Conservation (phyloP, 352 stramenopile genomes). For the Globisporangium ultimum region DNA sequence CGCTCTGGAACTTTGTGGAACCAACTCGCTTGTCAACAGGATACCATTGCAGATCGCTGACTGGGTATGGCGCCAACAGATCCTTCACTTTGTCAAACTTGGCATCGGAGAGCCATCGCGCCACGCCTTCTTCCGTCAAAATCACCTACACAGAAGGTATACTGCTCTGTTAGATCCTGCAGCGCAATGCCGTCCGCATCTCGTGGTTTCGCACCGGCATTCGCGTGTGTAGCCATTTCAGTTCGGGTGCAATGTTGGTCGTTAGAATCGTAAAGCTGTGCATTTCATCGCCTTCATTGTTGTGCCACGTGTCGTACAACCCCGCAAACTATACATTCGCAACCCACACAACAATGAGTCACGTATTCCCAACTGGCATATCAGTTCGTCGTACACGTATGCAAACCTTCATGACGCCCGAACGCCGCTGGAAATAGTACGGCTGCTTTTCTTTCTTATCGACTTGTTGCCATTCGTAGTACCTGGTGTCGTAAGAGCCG, state of each 20-base stretch:
- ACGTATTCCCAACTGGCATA: no score
- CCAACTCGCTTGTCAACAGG: conserved; percentile 83
- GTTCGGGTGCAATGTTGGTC: conserved; percentile 52
- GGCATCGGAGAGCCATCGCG: conserved; percentile 57
- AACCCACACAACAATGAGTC: background rate
- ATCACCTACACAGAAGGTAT: conserved; percentile 49
- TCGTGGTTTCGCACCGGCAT: conserved; percentile 54
- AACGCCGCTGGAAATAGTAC: conserved; percentile 79
- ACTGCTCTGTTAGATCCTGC: background rate
- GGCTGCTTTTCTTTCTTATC: conserved; percentile 87
- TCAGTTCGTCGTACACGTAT: background rate
- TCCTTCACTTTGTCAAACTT: conserved; percentile 59
- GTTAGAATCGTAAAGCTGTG: conserved; percentile 89
- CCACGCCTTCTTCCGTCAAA: conserved; percentile 54
- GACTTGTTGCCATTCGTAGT: conserved; percentile 91
- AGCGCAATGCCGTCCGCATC: no score
- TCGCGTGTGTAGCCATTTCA: conserved; percentile 84
- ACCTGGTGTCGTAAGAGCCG: conserved; percentile 28
- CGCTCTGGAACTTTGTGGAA: conserved; percentile 68
- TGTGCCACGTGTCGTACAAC: conserved; percentile 82
- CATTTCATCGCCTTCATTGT: conserved; percentile 59
- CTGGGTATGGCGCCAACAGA: conserved; percentile 48
- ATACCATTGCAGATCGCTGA: conserved; percentile 62
- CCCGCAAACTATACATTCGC: conserved; percentile 61
- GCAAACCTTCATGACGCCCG: conserved; percentile 46